Evolutionary conservation across 805 yeast genomes (phyloP).

Genomic region (Candida boidinii): DNA sequence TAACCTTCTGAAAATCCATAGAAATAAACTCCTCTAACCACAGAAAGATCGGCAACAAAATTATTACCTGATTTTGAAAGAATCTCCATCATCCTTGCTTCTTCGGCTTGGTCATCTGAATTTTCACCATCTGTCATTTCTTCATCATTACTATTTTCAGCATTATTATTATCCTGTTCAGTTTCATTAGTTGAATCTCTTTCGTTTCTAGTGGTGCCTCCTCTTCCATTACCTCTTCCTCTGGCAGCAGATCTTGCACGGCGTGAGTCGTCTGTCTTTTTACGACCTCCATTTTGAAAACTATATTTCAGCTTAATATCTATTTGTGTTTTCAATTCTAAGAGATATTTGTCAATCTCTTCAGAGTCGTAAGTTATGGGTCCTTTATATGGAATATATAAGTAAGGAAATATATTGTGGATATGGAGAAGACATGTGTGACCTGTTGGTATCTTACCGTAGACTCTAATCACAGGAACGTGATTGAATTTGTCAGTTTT

Average conservation of each 20-base stretch:
- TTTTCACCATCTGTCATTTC: constrained; percentile 7
- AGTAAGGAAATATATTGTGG: constrained; percentile 80
- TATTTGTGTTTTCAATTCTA: constrained; percentile 30
- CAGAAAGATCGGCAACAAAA: constrained; percentile 48
- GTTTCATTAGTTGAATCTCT: constrained; percentile 3
- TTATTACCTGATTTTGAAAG: constrained; percentile 11
- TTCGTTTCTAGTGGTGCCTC: constrained; percentile 4
- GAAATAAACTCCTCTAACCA: constrained; percentile 71
- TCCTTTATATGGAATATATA: constrained; percentile 58
- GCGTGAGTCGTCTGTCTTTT: constrained; percentile 1
- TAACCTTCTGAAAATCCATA: constrained; percentile 76
- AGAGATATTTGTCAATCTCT: constrained; percentile 25
- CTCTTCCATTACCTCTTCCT: constrained; percentile 7
- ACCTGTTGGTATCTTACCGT: constrained; percentile 60
- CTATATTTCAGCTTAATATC: constrained; percentile 36
- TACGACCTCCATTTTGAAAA: constrained; percentile 16
- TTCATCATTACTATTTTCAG: constrained; percentile 8
- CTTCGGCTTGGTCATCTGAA: constrained; percentile 1
- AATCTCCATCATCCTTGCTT: neutral
- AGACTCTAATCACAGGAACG: constrained; percentile 73
- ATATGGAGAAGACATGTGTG: constrained; percentile 59
- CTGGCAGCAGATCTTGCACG: too few species aligned
- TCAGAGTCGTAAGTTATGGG: constrained; percentile 12
- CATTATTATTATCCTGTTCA: constrained; percentile 8
- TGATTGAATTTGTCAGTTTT: constrained; percentile 23